A percentile compares a stretch with the other conserved stretches of the same genome.
Evolutionary conservation across 805 yeast species (phyloP).

Genomic region (Metschnikowia bowlesiae): DNA sequence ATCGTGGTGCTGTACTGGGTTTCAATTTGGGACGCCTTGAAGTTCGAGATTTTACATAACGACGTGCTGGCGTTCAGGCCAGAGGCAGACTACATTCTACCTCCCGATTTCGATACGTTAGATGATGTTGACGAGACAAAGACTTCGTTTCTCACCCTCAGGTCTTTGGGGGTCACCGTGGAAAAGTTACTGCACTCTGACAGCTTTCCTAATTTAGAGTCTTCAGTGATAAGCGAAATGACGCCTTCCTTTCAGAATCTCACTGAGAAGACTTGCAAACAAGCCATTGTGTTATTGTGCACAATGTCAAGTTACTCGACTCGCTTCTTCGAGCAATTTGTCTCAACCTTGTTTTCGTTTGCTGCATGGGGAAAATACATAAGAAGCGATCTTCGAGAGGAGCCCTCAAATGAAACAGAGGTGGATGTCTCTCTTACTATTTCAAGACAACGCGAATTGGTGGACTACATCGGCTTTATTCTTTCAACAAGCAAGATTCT

Average conservation of each 20-base stretch:
- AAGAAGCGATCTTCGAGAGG: constrained; percentile 17
- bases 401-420: constrained; percentile 13
- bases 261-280: constrained; percentile 53
- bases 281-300: constrained; percentile 58
- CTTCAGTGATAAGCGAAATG: constrained; percentile 39
- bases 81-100: constrained; percentile 22
- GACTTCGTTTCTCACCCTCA: constrained; percentile 33
- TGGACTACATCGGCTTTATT: constrained; percentile 59
- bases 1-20: constrained; percentile 60
- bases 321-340: constrained; percentile 44
- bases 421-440: constrained; percentile 38
- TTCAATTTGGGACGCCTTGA: constrained; percentile 80
- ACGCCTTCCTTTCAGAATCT: constrained; percentile 46
- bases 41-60: constrained; percentile 82
- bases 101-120: constrained; percentile 21
- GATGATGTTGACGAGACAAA: constrained; percentile 36
- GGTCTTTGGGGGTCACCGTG: constrained; percentile 20
- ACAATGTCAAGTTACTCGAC: constrained; percentile 48
- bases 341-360: constrained; percentile 29
- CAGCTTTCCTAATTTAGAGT: constrained; percentile 30
- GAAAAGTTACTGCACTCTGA: constrained; percentile 33
- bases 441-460: constrained; percentile 53
- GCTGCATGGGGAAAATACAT: constrained; percentile 42
- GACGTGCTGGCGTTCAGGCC: constrained; percentile 40
- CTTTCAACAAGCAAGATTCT: constrained; percentile 37